Evolutionary conservation across 805 yeast genomes (phyloP).

Genomic region (Saturnispora gosingensis): DNA sequence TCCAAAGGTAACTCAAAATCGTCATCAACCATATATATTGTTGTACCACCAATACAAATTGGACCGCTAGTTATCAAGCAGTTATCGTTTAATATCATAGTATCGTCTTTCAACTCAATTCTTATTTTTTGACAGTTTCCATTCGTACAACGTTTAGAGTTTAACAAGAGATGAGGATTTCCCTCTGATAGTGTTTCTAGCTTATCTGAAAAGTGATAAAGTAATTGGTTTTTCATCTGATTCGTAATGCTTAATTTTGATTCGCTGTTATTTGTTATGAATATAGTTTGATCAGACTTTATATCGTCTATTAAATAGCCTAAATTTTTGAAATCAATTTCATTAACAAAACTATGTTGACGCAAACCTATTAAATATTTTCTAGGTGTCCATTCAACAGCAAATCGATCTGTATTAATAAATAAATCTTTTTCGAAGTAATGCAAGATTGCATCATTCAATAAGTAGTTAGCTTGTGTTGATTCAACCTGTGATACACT

Average conservation of each 20-base stretch:
- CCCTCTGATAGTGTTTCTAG: constrained; percentile 13
- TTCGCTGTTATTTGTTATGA: constrained; percentile 35
- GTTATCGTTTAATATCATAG: constrained; percentile 36
- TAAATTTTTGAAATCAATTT: constrained; percentile 52
- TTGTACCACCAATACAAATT: constrained; percentile 47
- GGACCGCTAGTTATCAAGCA: constrained; percentile 32
- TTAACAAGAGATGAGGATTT: constrained; percentile 26
- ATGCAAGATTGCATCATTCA: constrained; percentile 43
- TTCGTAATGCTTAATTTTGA: constrained; percentile 28
- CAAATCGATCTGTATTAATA: constrained; percentile 13
- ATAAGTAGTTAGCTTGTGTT: constrained; percentile 31
- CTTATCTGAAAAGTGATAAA: constrained; percentile 58
- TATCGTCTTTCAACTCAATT: constrained; percentile 27
- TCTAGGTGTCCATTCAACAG: constrained; percentile 37
- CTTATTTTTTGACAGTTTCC: constrained; percentile 55
- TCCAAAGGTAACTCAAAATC: constrained; percentile 55
- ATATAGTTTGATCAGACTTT: constrained; percentile 46
- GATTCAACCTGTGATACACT: constrained; percentile 23
- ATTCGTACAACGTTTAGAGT: constrained; percentile 44
- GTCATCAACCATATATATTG: constrained; percentile 57
- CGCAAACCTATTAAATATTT: constrained; percentile 52
- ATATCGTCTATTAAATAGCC: constrained; percentile 47
- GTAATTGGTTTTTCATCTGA: constrained; percentile 27
- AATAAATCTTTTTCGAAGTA: constrained; percentile 30
- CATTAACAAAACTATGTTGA: constrained; percentile 58